Evolutionary conservation across 2,329 filamentous ascomycete species (phyloP), one percentile per base, ranked within the genome.

Genomic region (Alternaria brassicae): DNA sequence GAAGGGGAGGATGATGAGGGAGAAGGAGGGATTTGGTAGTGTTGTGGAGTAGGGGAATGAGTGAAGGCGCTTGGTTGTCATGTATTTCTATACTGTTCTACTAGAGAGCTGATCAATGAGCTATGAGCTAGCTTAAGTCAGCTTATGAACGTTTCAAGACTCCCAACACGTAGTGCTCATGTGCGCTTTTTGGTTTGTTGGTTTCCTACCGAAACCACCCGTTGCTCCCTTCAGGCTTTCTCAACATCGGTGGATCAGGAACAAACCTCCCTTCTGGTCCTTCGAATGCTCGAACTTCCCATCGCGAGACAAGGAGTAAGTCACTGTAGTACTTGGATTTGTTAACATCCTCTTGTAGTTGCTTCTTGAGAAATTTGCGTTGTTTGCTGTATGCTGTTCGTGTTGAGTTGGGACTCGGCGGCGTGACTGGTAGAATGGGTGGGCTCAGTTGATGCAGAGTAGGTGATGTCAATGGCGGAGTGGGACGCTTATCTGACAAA

Each of bases 1-100:
- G 65, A 84, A 83, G 75, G 86, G 85, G 4, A 73, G 75, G 7
- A 78, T 75, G 67, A 86, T 83, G 81, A 80, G 85, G 51, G 81
- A 81, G 60, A 76, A 64, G 40, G 53, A 59, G 36, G 58, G 59
- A 13, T 49, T 50, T 41, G 53, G 28, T 12, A 21, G 36, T 39
- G 36, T 39, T 9, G 8, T 9, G 36, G 36, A 37, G 9, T 37
- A 19, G 12, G n/a, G n/a, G 0, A 7, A 9, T 9, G 6, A n/a
- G n/a, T n/a, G n/a, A n/a, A n/a, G n/a, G n/a, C n/a, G n/a, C n/a
- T n/a, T n/a, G n/a, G 30, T 15, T 32, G 12, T 5, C 30, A 6
- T 32, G 10, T 32, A 32, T 32, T 13, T 32, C 13, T 32, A 15
- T 15, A 6, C 13, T 32, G 13, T 32, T 32, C n/a, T n/a, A n/a